Base-by-base conservation (phyloP, 345 rosid genomes). In the Salix purpurea region DNA sequence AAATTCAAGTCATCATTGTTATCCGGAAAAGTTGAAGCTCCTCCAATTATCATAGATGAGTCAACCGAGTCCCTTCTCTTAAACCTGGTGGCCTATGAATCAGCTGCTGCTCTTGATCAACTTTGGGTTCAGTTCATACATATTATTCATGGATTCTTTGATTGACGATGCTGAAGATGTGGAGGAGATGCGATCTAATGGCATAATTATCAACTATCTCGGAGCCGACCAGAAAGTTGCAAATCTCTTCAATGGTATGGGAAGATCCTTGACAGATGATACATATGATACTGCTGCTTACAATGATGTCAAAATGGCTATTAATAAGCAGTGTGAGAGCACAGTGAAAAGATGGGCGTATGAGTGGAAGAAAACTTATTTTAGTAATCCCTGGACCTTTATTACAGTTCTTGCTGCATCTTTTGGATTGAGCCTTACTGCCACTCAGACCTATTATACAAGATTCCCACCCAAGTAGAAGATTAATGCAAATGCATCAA, bases 161-260 rank as follows among this genome's bases (percentile, higher is more conserved):
- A 78, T 78, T 10, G 74, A 75, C n/a, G 26, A 69, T 4, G 61
- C 82, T 1, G 61, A 69, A 21, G 78, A 83, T 54, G 83, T 83
- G 1, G 21, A 65, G 56, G 50, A 36, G 19, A 32, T 83, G 44
- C 52, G 78, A 12, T 64, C 69, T 2, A 64, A 67, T 4, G 46
- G 64, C 6, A 36, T 83, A 14, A 48, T 83, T 5, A n/a, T 42
- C 65, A 79, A 73, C 37, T 13, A 58, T 26, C 69, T 79, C 16
- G 73, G 73, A 3, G 76, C 65, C 18, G 84, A 82, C 52, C 40
- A 67, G 7, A 72, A 79, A 44, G 80, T 76, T 0, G 80, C 80
- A 1, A 0, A 32, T 0, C 72, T 79, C 16, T 76, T 78, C 67
- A 78, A 78, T 18, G 74, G 30, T 5, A 61, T 71, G 24, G 21